Evolutionary conservation across 768 basidiomycete species (phyloP).

Genomic region (Amanita molliuscula): DNA sequence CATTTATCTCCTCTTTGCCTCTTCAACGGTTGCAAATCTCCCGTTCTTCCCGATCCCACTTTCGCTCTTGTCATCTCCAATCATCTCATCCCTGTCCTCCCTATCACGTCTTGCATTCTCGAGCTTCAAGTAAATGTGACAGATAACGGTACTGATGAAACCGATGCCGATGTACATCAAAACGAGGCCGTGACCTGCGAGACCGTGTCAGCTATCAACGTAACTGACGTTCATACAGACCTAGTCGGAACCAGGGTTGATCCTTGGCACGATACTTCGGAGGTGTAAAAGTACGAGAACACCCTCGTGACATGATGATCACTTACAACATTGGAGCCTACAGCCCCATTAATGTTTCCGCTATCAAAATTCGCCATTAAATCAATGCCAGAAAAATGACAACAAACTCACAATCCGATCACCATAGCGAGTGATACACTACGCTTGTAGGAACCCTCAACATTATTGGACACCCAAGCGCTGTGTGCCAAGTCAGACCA

Average conservation of each 20-base stretch:
- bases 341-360: conserved; percentile 69
- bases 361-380: conserved; percentile 18
- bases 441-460: conserved; percentile 70
- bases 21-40: conserved; percentile 43
- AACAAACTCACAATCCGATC: conserved; percentile 40
- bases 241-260: conserved; percentile 57
- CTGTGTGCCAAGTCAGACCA: conserved; percentile 13
- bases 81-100: conserved; percentile 61
- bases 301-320: not conserved
- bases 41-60: conserved; percentile 40
- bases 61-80: conserved; percentile 33
- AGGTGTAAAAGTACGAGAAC: not conserved
- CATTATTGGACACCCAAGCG: conserved; percentile 57
- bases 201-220: not conserved
- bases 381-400: not conserved
- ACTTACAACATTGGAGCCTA: conserved; percentile 65
- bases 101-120: conserved; percentile 61
- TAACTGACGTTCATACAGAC: conserved; percentile 18
- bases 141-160: conserved; percentile 32
- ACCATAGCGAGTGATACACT: conserved; percentile 63
- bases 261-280: conserved; percentile 52
- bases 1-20: conserved; percentile 61
- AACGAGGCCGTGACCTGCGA: conserved; percentile 34
- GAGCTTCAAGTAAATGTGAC: conserved; percentile 32
- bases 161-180: conserved; percentile 65